Percentiles rank a stretch among this genome's conserved stretches.
phyloP scores from a whole-genome alignment of 2,329 filamentous ascomycete species.

The Hypoxylon sp. region DNA sequence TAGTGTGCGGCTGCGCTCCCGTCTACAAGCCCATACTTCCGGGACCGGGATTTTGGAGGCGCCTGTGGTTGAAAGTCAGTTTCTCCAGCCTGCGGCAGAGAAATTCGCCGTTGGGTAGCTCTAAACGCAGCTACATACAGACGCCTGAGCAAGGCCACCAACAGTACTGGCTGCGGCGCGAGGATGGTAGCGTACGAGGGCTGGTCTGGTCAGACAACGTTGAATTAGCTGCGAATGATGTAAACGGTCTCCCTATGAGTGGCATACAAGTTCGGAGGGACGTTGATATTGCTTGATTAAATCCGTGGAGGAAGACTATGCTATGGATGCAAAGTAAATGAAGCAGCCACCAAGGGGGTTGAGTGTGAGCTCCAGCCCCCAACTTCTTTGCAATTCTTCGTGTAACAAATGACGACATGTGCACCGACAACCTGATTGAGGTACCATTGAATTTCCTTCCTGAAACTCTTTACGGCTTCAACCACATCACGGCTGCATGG shows the following conservation, averaged over 20 bases:
- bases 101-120: slow-evolving; percentile 5
- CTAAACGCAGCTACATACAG: slow-evolving; percentile 1
- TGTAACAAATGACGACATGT: slow-evolving; percentile 1
- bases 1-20: slow-evolving; percentile 24
- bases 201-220: background rate
- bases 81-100: slow-evolving; percentile 6
- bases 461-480: background rate
- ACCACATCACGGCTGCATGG: background rate
- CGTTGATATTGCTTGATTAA: background rate
- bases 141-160: background rate
- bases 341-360: background rate
- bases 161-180: background rate
- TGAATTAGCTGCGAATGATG: background rate
- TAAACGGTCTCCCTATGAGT: background rate
- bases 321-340: background rate
- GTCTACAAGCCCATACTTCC: slow-evolving; percentile 24
- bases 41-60: slow-evolving; percentile 10
- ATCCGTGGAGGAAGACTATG: background rate
- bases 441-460: background rate
- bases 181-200: background rate
- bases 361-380: slow-evolving; percentile 1
- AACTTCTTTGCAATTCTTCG: slow-evolving; percentile 1
- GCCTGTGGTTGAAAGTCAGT: slow-evolving; percentile 14
- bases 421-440: background rate
- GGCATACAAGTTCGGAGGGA: background rate